phyloP scores from a whole-genome alignment of 164 flowering plant species.

The Saururus chinensis region DNA sequence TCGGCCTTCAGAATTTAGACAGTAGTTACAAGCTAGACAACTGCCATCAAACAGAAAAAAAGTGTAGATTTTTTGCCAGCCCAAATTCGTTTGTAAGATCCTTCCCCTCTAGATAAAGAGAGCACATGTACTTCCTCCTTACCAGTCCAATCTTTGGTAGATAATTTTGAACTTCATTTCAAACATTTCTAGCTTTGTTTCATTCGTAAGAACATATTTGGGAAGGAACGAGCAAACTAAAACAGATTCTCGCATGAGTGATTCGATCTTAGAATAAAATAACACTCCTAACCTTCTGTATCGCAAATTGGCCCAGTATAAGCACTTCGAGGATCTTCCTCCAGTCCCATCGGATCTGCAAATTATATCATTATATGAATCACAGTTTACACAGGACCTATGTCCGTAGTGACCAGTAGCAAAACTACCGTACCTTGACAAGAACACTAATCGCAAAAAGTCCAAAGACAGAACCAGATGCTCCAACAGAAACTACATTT shows the following conservation, averaged over 20 bases:
- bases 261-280: neutral
- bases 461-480: conserved; percentile 98
- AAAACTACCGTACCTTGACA: conserved; percentile 57
- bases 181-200: no score
- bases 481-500: conserved; percentile 93
- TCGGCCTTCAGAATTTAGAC: no score
- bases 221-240: neutral
- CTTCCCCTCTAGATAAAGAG: no score
- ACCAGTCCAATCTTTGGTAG: no score
- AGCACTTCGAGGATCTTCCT: conserved; percentile 98
- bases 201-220: no score
- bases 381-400: neutral
- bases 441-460: conserved; percentile 95
- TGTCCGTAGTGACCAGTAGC: neutral
- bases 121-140: no score
- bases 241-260: neutral
- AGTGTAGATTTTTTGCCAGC: no score
- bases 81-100: no score
- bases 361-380: neutral
- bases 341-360: conserved; percentile 95
- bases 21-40: no score
- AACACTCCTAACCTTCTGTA: conserved; percentile 50
- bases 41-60: neutral
- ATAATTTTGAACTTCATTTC: no score
- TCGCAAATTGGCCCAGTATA: conserved; percentile 87